Evolutionary conservation across 768 basidiomycete species (phyloP), one percentile per base, ranked within the genome.

Genomic region (Tylopilus felleus): DNA sequence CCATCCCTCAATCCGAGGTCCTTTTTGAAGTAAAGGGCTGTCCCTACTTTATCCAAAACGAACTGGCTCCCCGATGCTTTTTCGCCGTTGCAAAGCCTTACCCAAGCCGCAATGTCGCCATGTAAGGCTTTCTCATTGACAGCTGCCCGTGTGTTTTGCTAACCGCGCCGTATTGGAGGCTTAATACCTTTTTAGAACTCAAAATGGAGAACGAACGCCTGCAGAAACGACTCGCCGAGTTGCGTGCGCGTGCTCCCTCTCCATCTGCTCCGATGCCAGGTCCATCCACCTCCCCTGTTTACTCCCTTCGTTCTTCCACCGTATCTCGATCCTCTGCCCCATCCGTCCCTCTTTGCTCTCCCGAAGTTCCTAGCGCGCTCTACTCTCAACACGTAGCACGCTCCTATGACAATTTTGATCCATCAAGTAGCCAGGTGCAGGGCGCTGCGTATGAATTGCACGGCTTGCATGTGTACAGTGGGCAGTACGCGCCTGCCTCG

Each of bases 201-300:
- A 94, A 93, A 69, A 75, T 86, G 52, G 92, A 95, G 72, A 93
- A 97, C 68, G 88, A 91, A 68, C 80, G 84, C 14, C 71, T 97
- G 39, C 79, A 87, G 59, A 80, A 81, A 55, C 83, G 84, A 25
- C 69, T 87, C 31, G 66, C 71, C 2, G 78, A 80, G 40, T 67
- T 79, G 22, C 73, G 74, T n/a, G 58, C 64, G 17, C 57, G 59
- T 21, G 59, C 58, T 2, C 47, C 66, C 23, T 62, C 62, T 0
- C 53, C 62, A n/a, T 49, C 64, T 40, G 38, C 51, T 43, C 49
- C 55, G 36, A 48, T 52, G 39, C 46, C 61, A 7, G 59, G 49
- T 22, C 54, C 57, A 47, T 54, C 64, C 19, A 38, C 54, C 19
- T 48, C 62, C 49, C 65, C 77, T 16, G 69, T 51, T 21, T 57